Conservation (phyloP, 169 alveolate species). For the Cryptosporidium parvum region DNA sequence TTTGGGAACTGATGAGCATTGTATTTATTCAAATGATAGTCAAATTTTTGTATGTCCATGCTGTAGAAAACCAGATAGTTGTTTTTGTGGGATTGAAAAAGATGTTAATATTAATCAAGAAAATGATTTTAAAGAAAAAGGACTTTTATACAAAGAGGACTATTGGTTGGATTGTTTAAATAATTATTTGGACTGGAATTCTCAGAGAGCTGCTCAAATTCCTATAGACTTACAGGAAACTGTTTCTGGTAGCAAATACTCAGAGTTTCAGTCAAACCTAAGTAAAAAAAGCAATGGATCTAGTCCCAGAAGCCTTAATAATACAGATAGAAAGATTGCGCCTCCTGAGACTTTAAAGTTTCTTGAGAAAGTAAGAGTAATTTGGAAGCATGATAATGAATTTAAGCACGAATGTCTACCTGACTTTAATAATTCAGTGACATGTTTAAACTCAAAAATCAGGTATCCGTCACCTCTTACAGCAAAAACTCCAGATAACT, state of each 20-base stretch:
- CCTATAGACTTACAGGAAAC: constrained; percentile 52
- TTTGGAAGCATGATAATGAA: constrained; percentile 54
- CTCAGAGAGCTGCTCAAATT: constrained; percentile 69
- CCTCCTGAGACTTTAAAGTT: constrained; percentile 21
- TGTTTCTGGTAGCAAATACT: constrained; percentile 35
- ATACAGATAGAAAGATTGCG: constrained; percentile 1
- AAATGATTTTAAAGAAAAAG: background rate
- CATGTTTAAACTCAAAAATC: constrained; percentile 24
- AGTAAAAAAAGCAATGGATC: background rate
- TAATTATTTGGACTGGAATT: constrained; percentile 59
- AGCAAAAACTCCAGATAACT: background rate
- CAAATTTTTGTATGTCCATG: constrained; percentile 54
- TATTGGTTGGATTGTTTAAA: constrained; percentile 64
- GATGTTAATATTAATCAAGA: background rate
- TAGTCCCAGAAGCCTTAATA: background rate
- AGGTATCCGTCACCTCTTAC: constrained; percentile 11
- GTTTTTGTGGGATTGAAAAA: constrained; percentile 42
- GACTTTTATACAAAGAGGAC: constrained; percentile 12
- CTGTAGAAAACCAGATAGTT: constrained; percentile 24
- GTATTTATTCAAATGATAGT: background rate
- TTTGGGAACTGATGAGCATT: constrained; percentile 17
- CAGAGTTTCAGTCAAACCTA: constrained; percentile 45
- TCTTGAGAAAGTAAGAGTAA: constrained; percentile 26
- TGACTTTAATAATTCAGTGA: constrained; percentile 23
- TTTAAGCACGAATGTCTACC: constrained; percentile 34